Evolutionary conservation across 2,329 filamentous ascomycete genomes (phyloP).

Genomic region (Aureobasidium sp.): DNA sequence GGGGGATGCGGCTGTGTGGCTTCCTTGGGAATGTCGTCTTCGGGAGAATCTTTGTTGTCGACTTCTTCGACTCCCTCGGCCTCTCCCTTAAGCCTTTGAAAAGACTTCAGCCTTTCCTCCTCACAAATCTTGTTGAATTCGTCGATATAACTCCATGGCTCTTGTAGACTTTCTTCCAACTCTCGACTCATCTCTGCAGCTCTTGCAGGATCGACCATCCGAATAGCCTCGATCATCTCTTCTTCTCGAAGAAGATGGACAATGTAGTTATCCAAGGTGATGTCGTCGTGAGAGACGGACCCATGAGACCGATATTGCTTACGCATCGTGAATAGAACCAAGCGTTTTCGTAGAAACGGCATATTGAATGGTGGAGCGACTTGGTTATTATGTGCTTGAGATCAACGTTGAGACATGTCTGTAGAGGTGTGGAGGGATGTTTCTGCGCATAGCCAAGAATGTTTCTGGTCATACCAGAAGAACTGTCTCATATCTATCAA

Average conservation of each 20-base stretch:
- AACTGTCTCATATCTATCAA: background rate
- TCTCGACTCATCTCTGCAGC: background rate
- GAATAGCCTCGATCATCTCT: background rate
- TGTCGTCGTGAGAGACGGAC: background rate
- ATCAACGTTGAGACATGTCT: conserved; percentile 3
- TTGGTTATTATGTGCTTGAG: background rate
- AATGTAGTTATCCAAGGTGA: background rate
- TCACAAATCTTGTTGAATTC: background rate
- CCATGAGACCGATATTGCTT: background rate
- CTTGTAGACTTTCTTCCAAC: background rate
- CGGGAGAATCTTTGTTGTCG: background rate
- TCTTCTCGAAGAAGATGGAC: background rate
- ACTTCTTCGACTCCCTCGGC: background rate
- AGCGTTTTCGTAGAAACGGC: background rate
- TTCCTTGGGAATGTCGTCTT: background rate
- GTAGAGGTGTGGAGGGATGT: background rate
- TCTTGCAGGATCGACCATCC: background rate
- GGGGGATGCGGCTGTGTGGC: no score
- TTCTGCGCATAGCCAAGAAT: background rate
- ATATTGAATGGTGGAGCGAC: background rate
- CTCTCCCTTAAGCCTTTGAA: background rate
- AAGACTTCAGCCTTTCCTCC: background rate
- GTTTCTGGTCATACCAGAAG: background rate
- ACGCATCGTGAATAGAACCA: background rate
- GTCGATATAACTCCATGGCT: background rate